Conservation (phyloP, 139 green algal species). For the Tetradesmus lagerheimii region DNA sequence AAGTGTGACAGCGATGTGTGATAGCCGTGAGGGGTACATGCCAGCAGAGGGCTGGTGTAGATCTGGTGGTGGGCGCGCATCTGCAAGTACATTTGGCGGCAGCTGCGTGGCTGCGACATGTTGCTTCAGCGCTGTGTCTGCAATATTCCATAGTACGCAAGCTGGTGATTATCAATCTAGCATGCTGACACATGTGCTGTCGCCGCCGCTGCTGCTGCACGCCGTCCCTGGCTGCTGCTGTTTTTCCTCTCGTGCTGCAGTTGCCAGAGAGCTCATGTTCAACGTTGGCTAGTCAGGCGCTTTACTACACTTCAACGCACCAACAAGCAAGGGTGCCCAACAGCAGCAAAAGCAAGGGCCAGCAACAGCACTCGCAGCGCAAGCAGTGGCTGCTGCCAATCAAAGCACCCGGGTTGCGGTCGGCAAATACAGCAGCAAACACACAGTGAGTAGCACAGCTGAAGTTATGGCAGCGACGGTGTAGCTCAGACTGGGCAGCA, state of each 20-base stretch:
- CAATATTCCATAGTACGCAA: too few species aligned
- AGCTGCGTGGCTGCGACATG: too few species aligned
- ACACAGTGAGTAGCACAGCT: not conserved
- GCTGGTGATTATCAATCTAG: too few species aligned
- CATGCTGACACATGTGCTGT: too few species aligned
- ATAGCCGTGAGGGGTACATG: too few species aligned
- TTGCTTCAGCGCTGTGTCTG: too few species aligned
- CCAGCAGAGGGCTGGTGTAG: too few species aligned
- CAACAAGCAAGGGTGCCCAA: not conserved
- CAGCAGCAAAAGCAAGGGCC: not conserved
- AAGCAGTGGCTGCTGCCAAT: not conserved
- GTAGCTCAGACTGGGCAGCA: not conserved
- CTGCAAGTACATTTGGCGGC: too few species aligned
- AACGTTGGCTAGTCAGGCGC: constrained; percentile 45
- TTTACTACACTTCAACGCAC: not conserved
- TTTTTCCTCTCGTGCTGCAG: constrained; percentile 37
- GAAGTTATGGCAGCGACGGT: not conserved
- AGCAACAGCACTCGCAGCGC: not conserved
- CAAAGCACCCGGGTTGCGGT: not conserved
- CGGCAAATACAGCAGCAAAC: not conserved
- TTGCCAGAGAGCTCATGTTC: constrained; percentile 71
- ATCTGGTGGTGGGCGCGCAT: too few species aligned
- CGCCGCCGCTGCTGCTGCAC: too few species aligned
- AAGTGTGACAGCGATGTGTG: too few species aligned
- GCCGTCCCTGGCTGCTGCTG: not conserved